A percentile compares a stretch with the other conserved stretches of the same genome.
These are phyloP conservation scores for Elasticomyces elasticus DNA, from an alignment of 495 filamentous ascomycete genomes.

Conservation along the genomic window DNA sequence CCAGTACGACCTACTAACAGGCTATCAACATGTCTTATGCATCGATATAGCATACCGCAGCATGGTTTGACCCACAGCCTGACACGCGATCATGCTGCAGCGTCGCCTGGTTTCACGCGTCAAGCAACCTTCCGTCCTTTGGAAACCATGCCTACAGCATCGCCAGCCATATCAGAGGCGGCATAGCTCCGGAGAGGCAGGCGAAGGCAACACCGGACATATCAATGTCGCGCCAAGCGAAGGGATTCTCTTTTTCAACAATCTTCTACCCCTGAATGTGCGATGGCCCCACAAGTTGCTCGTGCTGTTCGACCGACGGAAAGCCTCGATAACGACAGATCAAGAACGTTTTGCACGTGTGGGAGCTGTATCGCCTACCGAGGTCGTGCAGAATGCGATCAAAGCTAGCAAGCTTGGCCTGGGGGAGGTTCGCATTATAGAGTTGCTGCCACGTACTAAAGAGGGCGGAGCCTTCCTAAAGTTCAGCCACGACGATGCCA, in stretches of 20 bases:
- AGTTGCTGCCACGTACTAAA: conserved; percentile 71
- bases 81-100: background rate
- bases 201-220: conserved; percentile 58
- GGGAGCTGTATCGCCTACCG: conserved; percentile 51
- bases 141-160: background rate
- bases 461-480: conserved; percentile 94
- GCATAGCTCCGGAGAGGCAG: conserved; percentile 26
- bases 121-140: background rate
- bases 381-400: conserved; percentile 36
- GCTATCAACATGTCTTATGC: no score
- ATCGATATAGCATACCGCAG: no score
- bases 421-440: conserved; percentile 52
- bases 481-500: conserved; percentile 51
- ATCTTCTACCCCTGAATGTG: conserved; percentile 64
- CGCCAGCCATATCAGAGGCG: background rate
- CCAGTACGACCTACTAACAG: no score
- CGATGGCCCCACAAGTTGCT: conserved; percentile 54
- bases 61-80: no score
- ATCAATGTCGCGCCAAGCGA: conserved; percentile 62
- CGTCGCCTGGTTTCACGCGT: background rate
- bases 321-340: background rate
- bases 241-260: conserved; percentile 81
- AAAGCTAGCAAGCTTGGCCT: conserved; percentile 31
- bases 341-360: background rate
- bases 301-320: conserved; percentile 28